These are phyloP conservation scores for Zygotorulaspora mrakii DNA, from an alignment of 1,139 yeast genomes.

Conservation along the genomic window DNA sequence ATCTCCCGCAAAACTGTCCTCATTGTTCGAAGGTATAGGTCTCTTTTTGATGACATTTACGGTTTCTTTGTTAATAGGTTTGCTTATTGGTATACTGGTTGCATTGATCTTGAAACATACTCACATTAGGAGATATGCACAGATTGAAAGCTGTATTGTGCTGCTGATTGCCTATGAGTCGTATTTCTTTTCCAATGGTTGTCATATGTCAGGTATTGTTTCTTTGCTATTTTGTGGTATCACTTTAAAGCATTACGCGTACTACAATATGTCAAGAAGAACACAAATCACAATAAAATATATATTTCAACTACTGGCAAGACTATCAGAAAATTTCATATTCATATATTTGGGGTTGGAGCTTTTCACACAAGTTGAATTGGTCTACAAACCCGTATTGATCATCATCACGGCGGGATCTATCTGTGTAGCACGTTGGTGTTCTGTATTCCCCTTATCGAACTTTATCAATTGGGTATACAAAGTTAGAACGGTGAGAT, in stretches of 20 bases:
- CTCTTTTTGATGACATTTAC: conserved; percentile 91
- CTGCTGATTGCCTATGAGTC: conserved; percentile 90
- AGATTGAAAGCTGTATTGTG: conserved; percentile 91
- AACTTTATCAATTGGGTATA: conserved; percentile 76
- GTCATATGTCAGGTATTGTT: conserved; percentile 99
- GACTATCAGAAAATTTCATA: conserved; percentile 92
- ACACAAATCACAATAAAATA: conserved; percentile 96
- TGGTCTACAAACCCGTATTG: conserved; percentile 88
- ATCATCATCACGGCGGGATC: conserved; percentile 87
- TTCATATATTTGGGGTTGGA: conserved; percentile 93
- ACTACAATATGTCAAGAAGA: conserved; percentile 93
- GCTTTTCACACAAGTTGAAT: conserved; percentile 89
- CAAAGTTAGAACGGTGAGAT: conserved; percentile 47
- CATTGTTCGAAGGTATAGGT: conserved; percentile 90
- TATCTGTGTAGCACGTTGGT: conserved; percentile 94
- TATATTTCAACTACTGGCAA: conserved; percentile 89
- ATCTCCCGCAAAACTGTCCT: conserved; percentile 66
- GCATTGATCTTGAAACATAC: conserved; percentile 90
- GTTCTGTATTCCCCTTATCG: conserved; percentile 93
- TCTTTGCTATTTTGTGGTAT: conserved; percentile 93
- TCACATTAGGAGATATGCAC: conserved; percentile 89
- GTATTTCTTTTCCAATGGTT: conserved; percentile 95
- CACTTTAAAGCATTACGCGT: conserved; percentile 94
- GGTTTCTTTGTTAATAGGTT: conserved; percentile 87
- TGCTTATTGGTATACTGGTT: conserved; percentile 78